A percentile compares a stretch with the other conserved stretches of the same genome.
Evolutionary conservation across 768 basidiomycete genomes (phyloP).

Genomic region (Serpula lacrymans): DNA sequence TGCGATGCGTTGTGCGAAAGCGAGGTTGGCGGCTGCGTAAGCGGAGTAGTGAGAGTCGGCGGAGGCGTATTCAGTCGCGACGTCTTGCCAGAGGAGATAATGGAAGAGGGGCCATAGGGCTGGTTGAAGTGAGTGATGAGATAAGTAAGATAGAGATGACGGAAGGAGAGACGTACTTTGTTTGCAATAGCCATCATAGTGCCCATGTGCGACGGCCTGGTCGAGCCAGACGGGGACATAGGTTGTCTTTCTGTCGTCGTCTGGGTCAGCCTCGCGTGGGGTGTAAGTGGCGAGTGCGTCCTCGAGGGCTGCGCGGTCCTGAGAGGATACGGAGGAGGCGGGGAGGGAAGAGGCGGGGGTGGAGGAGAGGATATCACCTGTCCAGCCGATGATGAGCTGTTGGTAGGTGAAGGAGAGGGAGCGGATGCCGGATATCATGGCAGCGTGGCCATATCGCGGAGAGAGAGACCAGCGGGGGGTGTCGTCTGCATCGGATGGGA

Average conservation of each 20-base stretch:
- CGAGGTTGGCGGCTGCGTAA: constrained; percentile 80
- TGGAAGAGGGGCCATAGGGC: constrained; percentile 98
- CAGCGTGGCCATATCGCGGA: constrained; percentile 85
- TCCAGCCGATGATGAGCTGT: constrained; percentile 92
- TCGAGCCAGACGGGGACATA: constrained; percentile 93
- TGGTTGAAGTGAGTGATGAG: constrained; percentile 26
- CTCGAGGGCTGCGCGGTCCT: constrained; percentile 67
- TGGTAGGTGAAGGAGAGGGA: constrained; percentile 82
- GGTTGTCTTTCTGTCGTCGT: constrained; percentile 49
- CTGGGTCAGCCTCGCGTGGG: constrained; percentile 24
- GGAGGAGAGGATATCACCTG: constrained; percentile 73
- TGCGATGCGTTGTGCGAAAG: constrained; percentile 72
- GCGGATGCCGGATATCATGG: constrained; percentile 92
- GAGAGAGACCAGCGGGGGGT: constrained; percentile 70
- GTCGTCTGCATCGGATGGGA: constrained; percentile 9
- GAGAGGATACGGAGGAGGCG: constrained; percentile 6
- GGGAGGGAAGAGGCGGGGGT: constrained; percentile 22
- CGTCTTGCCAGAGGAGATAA: constrained; percentile 97
- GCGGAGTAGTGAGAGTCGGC: constrained; percentile 81
- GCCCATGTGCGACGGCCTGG: constrained; percentile 85
- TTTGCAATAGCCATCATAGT: constrained; percentile 98
- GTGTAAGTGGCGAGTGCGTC: constrained; percentile 59
- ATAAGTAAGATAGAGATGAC: neutral
- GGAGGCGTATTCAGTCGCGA: constrained; percentile 82
- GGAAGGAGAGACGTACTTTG: constrained; percentile 59